Conservation (phyloP, 345 rosid species). For the Eucalyptus brandiana region DNA sequence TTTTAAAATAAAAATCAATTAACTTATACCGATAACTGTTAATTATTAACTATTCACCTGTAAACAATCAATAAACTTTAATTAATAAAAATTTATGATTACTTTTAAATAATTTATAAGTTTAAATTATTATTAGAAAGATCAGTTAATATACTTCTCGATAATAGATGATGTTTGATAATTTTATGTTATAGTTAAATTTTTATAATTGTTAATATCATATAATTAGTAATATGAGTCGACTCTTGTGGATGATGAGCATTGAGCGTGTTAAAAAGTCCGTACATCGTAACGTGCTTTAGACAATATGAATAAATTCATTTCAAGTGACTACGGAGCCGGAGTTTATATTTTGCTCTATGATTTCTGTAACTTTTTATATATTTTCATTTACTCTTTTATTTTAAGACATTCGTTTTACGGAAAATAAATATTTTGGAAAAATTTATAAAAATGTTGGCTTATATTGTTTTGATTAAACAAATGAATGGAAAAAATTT, state of each 20-base stretch:
- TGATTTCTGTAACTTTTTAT: no score
- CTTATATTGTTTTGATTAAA: no score
- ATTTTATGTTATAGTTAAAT: not conserved
- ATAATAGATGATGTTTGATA: not conserved
- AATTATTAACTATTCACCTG: not conserved
- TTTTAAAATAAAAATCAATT: not conserved
- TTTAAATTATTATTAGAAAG: not conserved
- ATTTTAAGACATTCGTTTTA: accelerated
- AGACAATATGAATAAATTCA: not conserved
- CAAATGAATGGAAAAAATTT: accelerated
- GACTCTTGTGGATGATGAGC: not conserved
- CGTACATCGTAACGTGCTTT: not conserved
- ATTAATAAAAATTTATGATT: not conserved
- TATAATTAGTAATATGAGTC: not conserved
- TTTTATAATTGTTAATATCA: no score
- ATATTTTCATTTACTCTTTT: not conserved
- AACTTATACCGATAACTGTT: not conserved
- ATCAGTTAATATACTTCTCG: no score
- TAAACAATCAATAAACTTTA: not conserved
- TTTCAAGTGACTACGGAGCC: not conserved
- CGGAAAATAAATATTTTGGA: no score
- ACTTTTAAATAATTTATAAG: not conserved
- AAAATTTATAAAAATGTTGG: no score
- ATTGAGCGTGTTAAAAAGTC: not conserved
- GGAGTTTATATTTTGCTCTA: no score